phyloP scores from a whole-genome alignment of 306 rosid species.

The Citrullus colocynthis region DNA sequence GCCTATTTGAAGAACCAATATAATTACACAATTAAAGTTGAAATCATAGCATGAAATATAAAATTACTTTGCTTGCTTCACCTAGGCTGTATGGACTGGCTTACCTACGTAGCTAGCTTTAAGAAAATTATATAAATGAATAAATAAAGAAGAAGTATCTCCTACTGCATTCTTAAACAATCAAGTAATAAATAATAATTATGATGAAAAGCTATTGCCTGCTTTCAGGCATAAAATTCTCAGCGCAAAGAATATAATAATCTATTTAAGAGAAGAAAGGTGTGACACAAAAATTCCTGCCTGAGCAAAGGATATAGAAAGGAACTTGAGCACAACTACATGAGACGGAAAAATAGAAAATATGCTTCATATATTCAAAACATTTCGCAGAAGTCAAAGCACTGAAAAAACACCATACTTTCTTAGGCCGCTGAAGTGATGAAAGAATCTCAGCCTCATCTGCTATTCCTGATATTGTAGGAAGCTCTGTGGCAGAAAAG shows the following conservation, averaged over 20 bases:
- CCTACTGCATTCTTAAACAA: neutral
- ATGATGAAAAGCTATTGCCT: neutral
- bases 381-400: neutral
- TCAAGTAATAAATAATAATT: neutral
- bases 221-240: neutral
- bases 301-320: neutral
- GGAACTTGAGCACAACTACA: neutral
- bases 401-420: slow-evolving; percentile 34
- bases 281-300: neutral
- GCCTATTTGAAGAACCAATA: neutral
- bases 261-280: neutral
- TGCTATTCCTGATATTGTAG: slow-evolving; percentile 75
- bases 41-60: neutral
- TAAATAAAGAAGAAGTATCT: neutral
- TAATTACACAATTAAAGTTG: neutral
- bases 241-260: neutral
- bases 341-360: neutral
- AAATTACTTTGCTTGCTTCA: neutral
- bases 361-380: neutral
- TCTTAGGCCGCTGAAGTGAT: slow-evolving; percentile 94
- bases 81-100: neutral
- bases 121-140: neutral
- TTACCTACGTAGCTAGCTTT: neutral
- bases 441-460: slow-evolving; percentile 98
- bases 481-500: slow-evolving; percentile 75